These are phyloP conservation scores for Begonia loranthoides DNA, from an alignment of 306 rosid species.

Conservation along the genomic window DNA sequence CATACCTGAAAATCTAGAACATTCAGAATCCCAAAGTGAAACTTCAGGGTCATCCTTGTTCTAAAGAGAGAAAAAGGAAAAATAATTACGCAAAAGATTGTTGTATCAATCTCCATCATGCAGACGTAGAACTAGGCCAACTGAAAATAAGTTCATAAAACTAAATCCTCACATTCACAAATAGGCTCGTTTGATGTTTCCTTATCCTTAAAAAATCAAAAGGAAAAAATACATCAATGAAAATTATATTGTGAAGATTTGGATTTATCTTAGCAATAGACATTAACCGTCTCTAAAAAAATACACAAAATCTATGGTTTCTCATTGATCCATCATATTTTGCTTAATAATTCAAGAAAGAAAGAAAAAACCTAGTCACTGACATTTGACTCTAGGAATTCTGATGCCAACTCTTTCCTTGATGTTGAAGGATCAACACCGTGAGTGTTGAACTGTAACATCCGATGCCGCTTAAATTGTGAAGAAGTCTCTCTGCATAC, in stretches of 20 bases:
- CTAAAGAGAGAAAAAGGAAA: constrained; percentile 27
- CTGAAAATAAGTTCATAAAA: too few species aligned
- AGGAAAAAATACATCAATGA: neutral
- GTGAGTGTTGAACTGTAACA: constrained; percentile 54
- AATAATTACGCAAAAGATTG: neutral
- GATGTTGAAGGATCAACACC: constrained; percentile 24
- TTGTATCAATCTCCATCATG: too few species aligned
- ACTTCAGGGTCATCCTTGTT: constrained; percentile 32
- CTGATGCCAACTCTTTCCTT: constrained; percentile 33
- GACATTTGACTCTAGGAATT: constrained; percentile 48
- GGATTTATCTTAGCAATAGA: too few species aligned
- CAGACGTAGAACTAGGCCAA: neutral
- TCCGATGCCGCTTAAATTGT: constrained; percentile 68
- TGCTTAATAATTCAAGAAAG: neutral
- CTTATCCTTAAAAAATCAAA: too few species aligned
- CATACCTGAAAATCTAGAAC: constrained; percentile 45
- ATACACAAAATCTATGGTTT: too few species aligned
- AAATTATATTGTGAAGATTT: too few species aligned
- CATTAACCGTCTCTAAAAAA: too few species aligned
- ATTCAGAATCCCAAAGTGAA: constrained; percentile 37
- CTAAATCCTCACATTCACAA: too few species aligned
- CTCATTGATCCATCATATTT: neutral
- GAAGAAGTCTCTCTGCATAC: constrained; percentile 41
- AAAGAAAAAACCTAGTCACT: constrained; percentile 10
- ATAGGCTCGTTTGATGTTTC: too few species aligned